Evolutionary conservation across 495 filamentous ascomycete species (phyloP), one percentile per base, ranked within the genome.

Genomic region (Parachaetomium inaequale): DNA sequence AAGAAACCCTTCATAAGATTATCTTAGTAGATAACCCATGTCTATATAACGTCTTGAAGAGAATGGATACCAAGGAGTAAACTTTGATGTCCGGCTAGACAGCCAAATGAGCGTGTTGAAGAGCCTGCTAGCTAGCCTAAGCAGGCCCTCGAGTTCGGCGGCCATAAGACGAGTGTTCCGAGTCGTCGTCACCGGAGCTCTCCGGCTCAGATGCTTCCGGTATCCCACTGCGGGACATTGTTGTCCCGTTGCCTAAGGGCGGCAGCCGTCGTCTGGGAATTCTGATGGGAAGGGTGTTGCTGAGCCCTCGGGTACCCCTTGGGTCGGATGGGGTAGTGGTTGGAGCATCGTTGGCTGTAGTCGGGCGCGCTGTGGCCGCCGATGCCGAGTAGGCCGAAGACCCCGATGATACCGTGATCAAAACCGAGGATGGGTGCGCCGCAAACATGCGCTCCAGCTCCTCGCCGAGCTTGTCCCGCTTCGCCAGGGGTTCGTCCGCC

Each of bases 401-500:
- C 15, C 2, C 28, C 2, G 11, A 28, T 6, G 19, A n/a, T 15
- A 23, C 59, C 28, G 46, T 17, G 12, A 23, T 43, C 26, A 28
- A 56, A 21, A 50, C 14, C 3, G 17, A 3, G n/a, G 47, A 21
- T 25, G 14, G 43, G 5, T 51, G 57, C 8, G 40, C 25, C 3
- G 55, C 53, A 17, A 26, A 32, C 59, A 72, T 61, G 11, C 58
- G 45, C 6, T 68, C 66, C 10, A 74, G 53, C 42, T 72, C 71
- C 46, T 72, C 70, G 4, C 50, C 62, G 31, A 70, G 67, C 29
- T 55, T 70, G 40, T 74, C 71, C 46, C 71, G 57, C 50, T 72
- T 74, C n/a, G 70, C 52, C 1, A 49, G 28, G 2, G 63, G 71
- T 36, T 68, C 69, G 51, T 64, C 68, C 0, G 46, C 40, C 3